Evolutionary conservation across 2,329 filamentous ascomycete species (phyloP), one percentile per base, ranked within the genome.

Genomic region (Erysiphe neolycopersici): DNA sequence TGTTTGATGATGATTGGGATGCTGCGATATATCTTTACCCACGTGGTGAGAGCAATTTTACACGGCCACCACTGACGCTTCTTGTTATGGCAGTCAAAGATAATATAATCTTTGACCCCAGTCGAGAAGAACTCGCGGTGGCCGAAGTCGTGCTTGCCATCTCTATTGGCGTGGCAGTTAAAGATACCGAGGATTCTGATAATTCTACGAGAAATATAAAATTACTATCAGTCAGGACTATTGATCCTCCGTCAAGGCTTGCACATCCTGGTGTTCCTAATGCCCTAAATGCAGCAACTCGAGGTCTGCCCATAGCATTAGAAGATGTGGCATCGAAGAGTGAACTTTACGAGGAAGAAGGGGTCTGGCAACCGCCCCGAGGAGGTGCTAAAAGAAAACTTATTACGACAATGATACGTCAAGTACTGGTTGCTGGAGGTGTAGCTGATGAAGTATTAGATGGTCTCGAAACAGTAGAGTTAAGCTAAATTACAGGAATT

Each of bases 1-100:
- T 94, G 57, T 98, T 98, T 61, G 79, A 94, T 62, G 89, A 98
- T 61, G 89, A 98, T 63, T 98, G 89, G 89, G 82, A 79, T 49
- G 79, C 79, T 14, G 76, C 84, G 1, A 68, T 73, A 16, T 76
- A 74, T 45, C 64, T 98, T 29, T 98, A 91, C 62, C 50, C 53
- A 46, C 43, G 53, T 51, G 41, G 44, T 29, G 36, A 49, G 12
- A 42, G 42, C 26, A 49, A 56, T 36, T 52, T 56, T 39, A 57
- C 65, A 30, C 71, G 76, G 41, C 89, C 89, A 4, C 84, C 89
- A 0, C 71, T 98, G 45, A 94, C 87, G 3, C 69, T 98, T 17
- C 76, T 98, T 11, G 83, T 95, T 45, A 79, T 92, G 59, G 73
- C 79, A 3, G 77, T 93, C 0, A 81, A 79, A 46, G 68, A 78